Base-by-base conservation (phyloP, 106 monocot species). In the Acorus gramineus region DNA sequence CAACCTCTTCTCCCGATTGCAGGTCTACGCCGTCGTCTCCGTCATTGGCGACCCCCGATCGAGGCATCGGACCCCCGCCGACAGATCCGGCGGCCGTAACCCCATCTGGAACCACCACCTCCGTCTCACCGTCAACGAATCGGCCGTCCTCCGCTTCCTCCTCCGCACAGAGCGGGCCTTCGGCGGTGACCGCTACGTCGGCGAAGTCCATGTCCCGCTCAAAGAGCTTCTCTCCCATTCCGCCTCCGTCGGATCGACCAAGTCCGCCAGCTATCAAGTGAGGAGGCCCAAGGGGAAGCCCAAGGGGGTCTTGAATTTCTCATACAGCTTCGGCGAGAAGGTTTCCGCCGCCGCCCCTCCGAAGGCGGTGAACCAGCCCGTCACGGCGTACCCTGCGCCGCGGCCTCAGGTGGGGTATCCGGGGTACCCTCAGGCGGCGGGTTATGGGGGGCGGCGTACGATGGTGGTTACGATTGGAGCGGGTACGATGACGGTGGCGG, bases 111-210 rank as follows among this genome's bases (percentile, higher is more conserved):
- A 81, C 63, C 11, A 70, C 7, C 49, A 67, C 10, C 55, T 85
- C 63, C 74, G 72, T 42, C 72, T 91, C 70, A 3, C 59, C 47
- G 11, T 91, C 62, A 74, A 78, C 48, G 58, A 71, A 42, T 63
- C 28, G 55, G 52, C 6, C 50, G 14, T 59, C 42, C 67, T 81
- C 69, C 64, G 47, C 54, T 9, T 84, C 66, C 14, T 61, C 49
- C 76, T 86, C 76, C 76, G 81, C 63, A 44, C 80, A 44, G 76
- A 78, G 10, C 68, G 84, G 52, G 64, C 67, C 68, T 61, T 83
- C 46, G 78, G 82, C 43, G 86, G 82, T 13, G 86, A 91, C 68
- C 83, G 80, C 52, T 66, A 84, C 53, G 69, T 91, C 62, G 86
- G 91, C 64, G 81, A 74, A 76, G 86, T 86, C 5, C 53, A 59